These are phyloP conservation scores for Claviceps sorghi DNA, from an alignment of 2,329 filamentous ascomycete genomes.

Conservation along the genomic window DNA sequence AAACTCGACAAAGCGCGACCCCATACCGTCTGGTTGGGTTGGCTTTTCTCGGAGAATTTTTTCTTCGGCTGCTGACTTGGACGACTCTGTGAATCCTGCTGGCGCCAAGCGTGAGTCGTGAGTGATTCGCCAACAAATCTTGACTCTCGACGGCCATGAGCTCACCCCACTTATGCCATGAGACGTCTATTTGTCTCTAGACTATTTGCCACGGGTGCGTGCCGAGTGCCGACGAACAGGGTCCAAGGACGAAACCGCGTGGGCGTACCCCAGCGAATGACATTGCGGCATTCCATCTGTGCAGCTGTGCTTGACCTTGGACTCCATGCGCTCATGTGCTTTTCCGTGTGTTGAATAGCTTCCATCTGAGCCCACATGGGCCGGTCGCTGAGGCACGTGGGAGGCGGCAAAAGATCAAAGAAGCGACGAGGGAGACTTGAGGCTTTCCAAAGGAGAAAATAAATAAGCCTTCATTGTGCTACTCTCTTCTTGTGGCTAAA, in stretches of 20 bases:
- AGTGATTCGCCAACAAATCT: too few relatives aligned
- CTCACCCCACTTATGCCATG: neutral
- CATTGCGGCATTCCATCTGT: slow-evolving; percentile 6
- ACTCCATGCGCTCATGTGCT: slow-evolving; percentile 9
- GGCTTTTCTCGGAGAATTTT: neutral
- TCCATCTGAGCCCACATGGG: neutral
- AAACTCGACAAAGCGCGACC: neutral
- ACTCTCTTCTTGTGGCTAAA: neutral
- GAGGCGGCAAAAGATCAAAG: neutral
- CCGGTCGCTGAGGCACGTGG: slow-evolving; percentile 13
- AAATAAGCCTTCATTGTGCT: neutral
- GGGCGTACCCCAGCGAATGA: slow-evolving; percentile 12
- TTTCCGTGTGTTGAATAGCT: neutral
- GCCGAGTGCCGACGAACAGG: slow-evolving; percentile 14
- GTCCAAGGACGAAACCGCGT: slow-evolving; percentile 17
- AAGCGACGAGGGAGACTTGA: neutral
- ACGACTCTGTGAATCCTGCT: neutral
- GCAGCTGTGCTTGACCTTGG: slow-evolving; percentile 8
- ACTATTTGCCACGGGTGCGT: neutral
- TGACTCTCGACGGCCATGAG: neutral
- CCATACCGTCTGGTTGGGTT: neutral
- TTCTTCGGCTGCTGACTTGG: neutral
- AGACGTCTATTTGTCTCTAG: neutral
- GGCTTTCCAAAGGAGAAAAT: neutral
- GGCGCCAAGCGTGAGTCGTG: neutral